Conservation (phyloP, 2,329 filamentous ascomycete species). For the Ceratocystis cubensis region DNA sequence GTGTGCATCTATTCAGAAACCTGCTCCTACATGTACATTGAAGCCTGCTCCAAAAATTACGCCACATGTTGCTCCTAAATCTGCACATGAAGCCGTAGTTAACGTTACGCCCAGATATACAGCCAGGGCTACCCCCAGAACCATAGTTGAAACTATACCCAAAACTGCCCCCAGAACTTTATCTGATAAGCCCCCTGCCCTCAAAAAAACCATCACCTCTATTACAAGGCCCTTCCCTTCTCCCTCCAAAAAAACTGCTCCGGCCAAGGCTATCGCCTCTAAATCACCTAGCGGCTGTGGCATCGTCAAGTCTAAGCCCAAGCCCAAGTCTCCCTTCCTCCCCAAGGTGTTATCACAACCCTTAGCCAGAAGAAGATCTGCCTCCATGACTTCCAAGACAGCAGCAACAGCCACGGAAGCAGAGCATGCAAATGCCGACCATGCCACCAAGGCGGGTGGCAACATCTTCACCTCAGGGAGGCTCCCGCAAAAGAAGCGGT, state of each 20-base stretch:
- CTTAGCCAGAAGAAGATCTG: not conserved
- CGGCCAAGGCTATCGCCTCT: not conserved
- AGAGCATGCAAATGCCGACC: conserved; percentile 3
- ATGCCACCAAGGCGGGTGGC: conserved; percentile 12
- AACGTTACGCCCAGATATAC: too few species aligned
- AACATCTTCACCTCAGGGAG: conserved; percentile 39
- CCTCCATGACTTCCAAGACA: not conserved
- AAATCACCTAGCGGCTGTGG: not conserved
- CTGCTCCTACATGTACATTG: too few species aligned
- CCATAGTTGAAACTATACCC: too few species aligned
- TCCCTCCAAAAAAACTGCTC: not conserved
- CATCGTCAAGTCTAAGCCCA: not conserved
- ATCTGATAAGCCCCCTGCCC: not conserved
- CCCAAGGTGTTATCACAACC: not conserved
- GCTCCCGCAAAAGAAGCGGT: not conserved
- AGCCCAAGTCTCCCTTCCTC: not conserved
- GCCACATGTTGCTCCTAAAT: too few species aligned
- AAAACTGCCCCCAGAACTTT: not conserved
- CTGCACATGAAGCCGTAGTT: too few species aligned
- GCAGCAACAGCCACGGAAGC: not conserved
- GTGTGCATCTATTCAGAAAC: too few species aligned
- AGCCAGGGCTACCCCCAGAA: too few species aligned
- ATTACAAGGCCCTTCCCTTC: not conserved
- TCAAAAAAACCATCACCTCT: not conserved
- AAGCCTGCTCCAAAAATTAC: too few species aligned